Evolutionary conservation across 495 filamentous ascomycete species (phyloP), one percentile per base, ranked within the genome.

Genomic region (Tuber calosporum): DNA sequence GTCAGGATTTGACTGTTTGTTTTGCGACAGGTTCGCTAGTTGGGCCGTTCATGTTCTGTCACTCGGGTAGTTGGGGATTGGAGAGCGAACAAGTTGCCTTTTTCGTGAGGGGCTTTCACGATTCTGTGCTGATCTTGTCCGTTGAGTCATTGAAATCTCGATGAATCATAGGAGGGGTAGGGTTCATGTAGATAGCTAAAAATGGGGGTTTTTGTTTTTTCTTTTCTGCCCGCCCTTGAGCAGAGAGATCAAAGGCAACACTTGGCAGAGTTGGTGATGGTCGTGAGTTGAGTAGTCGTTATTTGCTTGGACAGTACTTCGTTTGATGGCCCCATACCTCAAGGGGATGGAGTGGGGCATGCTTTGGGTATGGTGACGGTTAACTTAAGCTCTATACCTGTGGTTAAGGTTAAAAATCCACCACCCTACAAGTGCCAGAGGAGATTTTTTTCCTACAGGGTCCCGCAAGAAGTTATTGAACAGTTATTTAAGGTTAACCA

Each of bases 81-180:
- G 53, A 34, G 26, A 62, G 26, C 3, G 30, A 17, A 15, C 15
- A 19, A 19, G 34, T 1, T 5, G 53, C 26, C 9, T 62, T 1
- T 5, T 62, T 17, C 13, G 26, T 62, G 53, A 62, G 53, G 53
- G 53, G 53, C 1, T 34, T 34, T 17, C 53, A 34, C 53, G 11
- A 34, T 34, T 62, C 4, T 15, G 13, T 62, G 6, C 53, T 62
- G 53, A 34, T 62, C 26, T 34, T 62, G 53, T 62, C 26, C 53
- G 26, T 62, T 62, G 53, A 62, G 53, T 62, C 53, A 62, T 62
- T 15, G 53, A 34, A 26, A 5, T 62, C 53, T 13, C 3, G 53
- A 15, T 62, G 53, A 62, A 62, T 62, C 53, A 62, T 62, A 62
- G n/a, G 53, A 62, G 53, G 53, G 53, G 53, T 34, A 62, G 53